Conservation (phyloP, 225 moss, liverwort and hornwort species). For the Asterella californica region DNA sequence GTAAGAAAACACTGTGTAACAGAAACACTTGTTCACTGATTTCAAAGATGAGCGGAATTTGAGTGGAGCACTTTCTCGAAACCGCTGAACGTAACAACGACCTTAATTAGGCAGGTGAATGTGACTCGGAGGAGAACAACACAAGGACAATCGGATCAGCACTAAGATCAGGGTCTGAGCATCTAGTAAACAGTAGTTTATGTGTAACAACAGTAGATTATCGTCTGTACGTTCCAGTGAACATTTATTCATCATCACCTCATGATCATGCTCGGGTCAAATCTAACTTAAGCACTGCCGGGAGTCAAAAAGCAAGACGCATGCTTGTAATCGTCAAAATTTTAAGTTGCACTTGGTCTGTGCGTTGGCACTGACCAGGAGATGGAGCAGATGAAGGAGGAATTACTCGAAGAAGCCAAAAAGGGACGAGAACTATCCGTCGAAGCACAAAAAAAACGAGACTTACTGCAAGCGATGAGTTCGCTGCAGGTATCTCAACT, state of each 20-base stretch:
- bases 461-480: constrained; percentile 23
- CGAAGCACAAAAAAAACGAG: constrained; percentile 22
- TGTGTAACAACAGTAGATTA: not conserved
- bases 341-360: not conserved
- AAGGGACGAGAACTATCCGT: not conserved
- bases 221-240: not conserved
- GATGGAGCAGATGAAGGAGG: constrained; percentile 14
- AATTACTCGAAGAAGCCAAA: constrained; percentile 20
- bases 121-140: not conserved
- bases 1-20: not conserved
- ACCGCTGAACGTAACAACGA: not conserved
- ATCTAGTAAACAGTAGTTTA: not conserved
- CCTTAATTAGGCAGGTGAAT: not conserved
- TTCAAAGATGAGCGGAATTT: not conserved
- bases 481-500: constrained; percentile 18
- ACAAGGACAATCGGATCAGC: not conserved
- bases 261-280: not conserved
- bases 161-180: not conserved
- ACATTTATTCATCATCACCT: not conserved
- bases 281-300: not conserved
- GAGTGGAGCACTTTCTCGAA: not conserved
- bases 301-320: not conserved
- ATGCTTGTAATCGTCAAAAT: not conserved
- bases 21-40: not conserved
- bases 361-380: constrained; percentile 18